Evolutionary conservation across 1,284 basidiomycete genomes (phyloP), one percentile per base, ranked within the genome.

Genomic region (Trichosporon sp.): DNA sequence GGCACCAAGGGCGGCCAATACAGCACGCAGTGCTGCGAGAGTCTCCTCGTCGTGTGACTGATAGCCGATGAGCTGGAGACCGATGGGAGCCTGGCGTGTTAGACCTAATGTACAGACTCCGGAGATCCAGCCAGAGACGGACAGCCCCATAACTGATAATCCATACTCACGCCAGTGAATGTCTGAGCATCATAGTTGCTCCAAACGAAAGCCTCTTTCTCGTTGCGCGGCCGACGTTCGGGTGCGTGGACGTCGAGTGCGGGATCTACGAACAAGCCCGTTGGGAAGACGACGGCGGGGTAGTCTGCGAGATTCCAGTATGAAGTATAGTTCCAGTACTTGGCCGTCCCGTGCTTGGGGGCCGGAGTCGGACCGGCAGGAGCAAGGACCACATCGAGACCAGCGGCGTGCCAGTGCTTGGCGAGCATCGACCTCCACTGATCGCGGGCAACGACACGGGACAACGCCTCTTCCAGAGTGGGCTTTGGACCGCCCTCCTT

Each of bases 301-400:
- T 87, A 89, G 73, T 91, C 89, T 31, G 89, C 82, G 4, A 83
- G 74, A 72, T 90, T 91, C 84, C 85, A 90, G 49, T 86, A 69
- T 71, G 82, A 81, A 0, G 89, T 89, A 71, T 89, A 90, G 61
- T 69, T 69, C 69, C 74, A 78, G 64, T 79, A 76, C 61, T 69
- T 71, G 29, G 73, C 65, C 0, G 76, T 78, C 19, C 71, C 71
- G 32, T 74, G 66, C 27, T 63, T 69, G 1, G 74, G 74, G 0
- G 78, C 78, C 0, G 77, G 74, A 25, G 74, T 71, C 4, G 75
- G 74, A 0, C 71, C 71, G 1, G 68, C 70, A 0, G 79, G 76
- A 10, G 70, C 76, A 9, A 81, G 70, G 13, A 81, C 67, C 29
- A 75, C 71, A 68, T 81, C 80, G 33, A 81, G 66, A 2, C 66